Evolutionary conservation across 1,284 basidiomycete genomes (phyloP), one percentile per base, ranked within the genome.

Genomic region (Sporisorium scitamineum): DNA sequence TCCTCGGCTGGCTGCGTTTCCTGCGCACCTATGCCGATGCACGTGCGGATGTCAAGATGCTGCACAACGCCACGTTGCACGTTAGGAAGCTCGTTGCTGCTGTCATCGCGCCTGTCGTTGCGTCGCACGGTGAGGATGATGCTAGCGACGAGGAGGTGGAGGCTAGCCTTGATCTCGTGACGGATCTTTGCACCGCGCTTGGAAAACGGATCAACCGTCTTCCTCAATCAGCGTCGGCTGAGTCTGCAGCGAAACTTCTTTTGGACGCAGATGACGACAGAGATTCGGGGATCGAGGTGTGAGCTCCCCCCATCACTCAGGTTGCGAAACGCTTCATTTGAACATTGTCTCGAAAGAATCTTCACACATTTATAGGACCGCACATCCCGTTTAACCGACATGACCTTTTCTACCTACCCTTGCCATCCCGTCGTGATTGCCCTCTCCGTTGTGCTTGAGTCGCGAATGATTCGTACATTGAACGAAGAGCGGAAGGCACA

Each of bases 1-100:
- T 76, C 51, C 64, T 81, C 13, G 57, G 57, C 20, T 81, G 80
- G 80, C n/a, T 81, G 18, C 42, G 51, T 1, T 81, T 80, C 76
- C 45, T 81, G n/a, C 78, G 80, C 20, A 58, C 63, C 1, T 69
- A 75, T 22, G 63, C 72, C 14, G 51, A 60, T n/a, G 45, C 47
- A 6, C 56, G 39, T 0, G 55, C 62, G 11, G 45, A 48, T 18
- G n/a, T 50, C 34, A 42, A 24, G 10, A 39, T 47, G 2, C 24
- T 74, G 31, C 60, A 69, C 44, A 18, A 37, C 9, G 62, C 66
- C 5, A 66, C 71, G 22, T 48, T 69, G 39, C 34, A 54, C 24
- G 39, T 70, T 10, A 47, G 71, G 14, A 65, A 61, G 31, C 56
- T 74, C 34, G 59, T 74, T 24, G 54, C 71, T 31, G 52, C 60